Percentiles rank a stretch among this genome's conserved stretches.
Evolutionary conservation across 169 alveolate genomes (phyloP).

Genomic region (Cryptosporidium felis): DNA sequence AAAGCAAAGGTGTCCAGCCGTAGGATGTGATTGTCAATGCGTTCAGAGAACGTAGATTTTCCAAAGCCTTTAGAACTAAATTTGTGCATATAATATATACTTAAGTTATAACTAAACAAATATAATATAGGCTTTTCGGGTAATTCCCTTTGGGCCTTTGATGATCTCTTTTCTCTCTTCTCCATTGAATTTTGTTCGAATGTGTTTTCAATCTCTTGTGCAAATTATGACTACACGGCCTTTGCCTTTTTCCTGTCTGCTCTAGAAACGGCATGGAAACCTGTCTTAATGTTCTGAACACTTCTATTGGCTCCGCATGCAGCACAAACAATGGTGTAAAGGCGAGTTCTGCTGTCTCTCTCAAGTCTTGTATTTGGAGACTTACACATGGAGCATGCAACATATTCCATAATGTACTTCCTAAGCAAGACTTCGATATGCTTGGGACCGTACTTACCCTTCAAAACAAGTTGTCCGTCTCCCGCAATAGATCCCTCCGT

Average conservation of each 20-base stretch:
- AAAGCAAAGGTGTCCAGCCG: background rate
- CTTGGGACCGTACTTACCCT: constrained; percentile 92
- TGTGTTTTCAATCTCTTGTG: no score
- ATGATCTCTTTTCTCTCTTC: background rate
- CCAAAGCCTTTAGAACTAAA: background rate
- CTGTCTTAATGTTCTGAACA: constrained; percentile 91
- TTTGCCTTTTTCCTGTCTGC: constrained; percentile 92
- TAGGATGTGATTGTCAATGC: constrained; percentile 31
- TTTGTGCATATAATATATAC: background rate
- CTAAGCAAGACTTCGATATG: constrained; percentile 91
- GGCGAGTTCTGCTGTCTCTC: constrained; percentile 89
- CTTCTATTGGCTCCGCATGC: constrained; percentile 94
- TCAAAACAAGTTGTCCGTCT: constrained; percentile 92
- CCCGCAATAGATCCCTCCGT: constrained; percentile 88
- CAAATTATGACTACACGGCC: constrained; percentile 65
- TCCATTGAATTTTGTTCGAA: no score
- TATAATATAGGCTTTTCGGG: no score
- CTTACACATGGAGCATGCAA: constrained; percentile 93
- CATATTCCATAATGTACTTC: constrained; percentile 92
- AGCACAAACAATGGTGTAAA: constrained; percentile 89
- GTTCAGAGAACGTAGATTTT: background rate
- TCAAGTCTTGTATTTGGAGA: constrained; percentile 90
- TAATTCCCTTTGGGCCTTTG: no score
- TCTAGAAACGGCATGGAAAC: constrained; percentile 92
- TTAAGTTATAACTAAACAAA: constrained; percentile 1